phyloP scores from a whole-genome alignment of 106 monocot species.

The Acorus gramineus region DNA sequence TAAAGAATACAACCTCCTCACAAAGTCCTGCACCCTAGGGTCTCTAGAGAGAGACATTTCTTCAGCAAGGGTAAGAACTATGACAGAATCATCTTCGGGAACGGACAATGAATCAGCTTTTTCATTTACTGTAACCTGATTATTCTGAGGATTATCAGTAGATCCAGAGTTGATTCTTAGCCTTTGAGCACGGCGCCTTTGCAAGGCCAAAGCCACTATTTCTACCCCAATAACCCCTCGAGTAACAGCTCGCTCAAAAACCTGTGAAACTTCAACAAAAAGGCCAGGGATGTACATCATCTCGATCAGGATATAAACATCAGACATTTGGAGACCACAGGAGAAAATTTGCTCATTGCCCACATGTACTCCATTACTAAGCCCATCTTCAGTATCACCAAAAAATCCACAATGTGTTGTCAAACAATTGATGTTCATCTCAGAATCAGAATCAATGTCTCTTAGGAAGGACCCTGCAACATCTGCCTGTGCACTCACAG shows the following conservation, averaged over 20 bases:
- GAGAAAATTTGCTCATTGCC: slow-evolving; percentile 37
- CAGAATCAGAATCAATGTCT: slow-evolving; percentile 75
- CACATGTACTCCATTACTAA: slow-evolving; percentile 33
- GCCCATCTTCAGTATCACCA: slow-evolving; percentile 29
- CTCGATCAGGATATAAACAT: slow-evolving; percentile 73
- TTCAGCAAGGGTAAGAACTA: slow-evolving; percentile 66
- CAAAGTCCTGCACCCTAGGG: slow-evolving; percentile 65
- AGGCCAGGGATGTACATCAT: slow-evolving; percentile 60
- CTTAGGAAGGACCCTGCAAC: slow-evolving; percentile 61
- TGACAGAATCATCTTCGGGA: slow-evolving; percentile 59
- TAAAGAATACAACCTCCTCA: slow-evolving; percentile 81
- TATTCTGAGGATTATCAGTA: slow-evolving; percentile 25
- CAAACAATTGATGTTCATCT: slow-evolving; percentile 41
- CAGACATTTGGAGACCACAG: slow-evolving; percentile 45
- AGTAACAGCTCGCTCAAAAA: slow-evolving; percentile 60
- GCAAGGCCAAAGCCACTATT: slow-evolving; percentile 65
- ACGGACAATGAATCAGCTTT: slow-evolving; percentile 28
- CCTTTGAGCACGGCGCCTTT: slow-evolving; percentile 58
- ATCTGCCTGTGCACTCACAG: slow-evolving; percentile 41
- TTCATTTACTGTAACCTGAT: slow-evolving; percentile 24
- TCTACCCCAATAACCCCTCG: slow-evolving; percentile 53
- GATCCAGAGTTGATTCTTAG: slow-evolving; percentile 25
- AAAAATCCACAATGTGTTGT: slow-evolving; percentile 24
- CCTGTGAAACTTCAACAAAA: slow-evolving; percentile 72
- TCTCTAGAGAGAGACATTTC: slow-evolving; percentile 69